Evolutionary conservation across 2,329 filamentous ascomycete species (phyloP), one percentile per base, ranked within the genome.

Genomic region (Arthrobotrys pseudoclavata): DNA sequence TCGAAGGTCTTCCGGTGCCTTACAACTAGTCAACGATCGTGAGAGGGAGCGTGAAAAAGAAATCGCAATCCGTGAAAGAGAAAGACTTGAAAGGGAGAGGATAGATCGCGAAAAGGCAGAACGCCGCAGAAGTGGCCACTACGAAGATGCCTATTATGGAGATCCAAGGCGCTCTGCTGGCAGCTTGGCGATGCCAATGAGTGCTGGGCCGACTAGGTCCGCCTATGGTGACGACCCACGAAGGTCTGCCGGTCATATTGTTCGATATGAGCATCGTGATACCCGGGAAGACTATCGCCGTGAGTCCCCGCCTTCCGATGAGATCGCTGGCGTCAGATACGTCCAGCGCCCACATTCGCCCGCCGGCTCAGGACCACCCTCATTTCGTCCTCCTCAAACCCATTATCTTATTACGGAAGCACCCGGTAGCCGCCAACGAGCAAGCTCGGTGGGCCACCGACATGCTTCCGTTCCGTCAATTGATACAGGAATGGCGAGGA

Each of bases 261-360:
- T 76, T 45, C 72, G 72, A 18, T 76, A 76, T 31, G 71, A 76
- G 12, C 53, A 68, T 40, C 31, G 31, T 9, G 31, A 34, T 34
- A 34, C 31, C 31, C 31, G 31, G 31, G 31, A 34, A 34, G 31
- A 34, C 31, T 34, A 34, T 34, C 72, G 60, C 22, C 66, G 50
- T 12, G 72, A 70, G 10, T 69, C 72, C 15, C 72, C 66, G 3
- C 66, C 72, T 22, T 18, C 42, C 6, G 66, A 67, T 15, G 72
- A 76, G 18, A 64, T 76, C 15, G 24, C 72, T 5, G 72, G 72
- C n/a, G 72, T 76, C 5, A 63, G 72, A 70, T 76, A 76, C 22
- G 72, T 76, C 42, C 72, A 69, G 66, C 72, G 72, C 20, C 72
- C 72, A 3, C 72, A 52, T 24, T 76, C 72, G 1, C 72, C 72